Percentiles rank a stretch among this genome's conserved stretches.
Conservation (phyloP, 495 filamentous ascomycete species). For the Penicillium pulvis region DNA sequence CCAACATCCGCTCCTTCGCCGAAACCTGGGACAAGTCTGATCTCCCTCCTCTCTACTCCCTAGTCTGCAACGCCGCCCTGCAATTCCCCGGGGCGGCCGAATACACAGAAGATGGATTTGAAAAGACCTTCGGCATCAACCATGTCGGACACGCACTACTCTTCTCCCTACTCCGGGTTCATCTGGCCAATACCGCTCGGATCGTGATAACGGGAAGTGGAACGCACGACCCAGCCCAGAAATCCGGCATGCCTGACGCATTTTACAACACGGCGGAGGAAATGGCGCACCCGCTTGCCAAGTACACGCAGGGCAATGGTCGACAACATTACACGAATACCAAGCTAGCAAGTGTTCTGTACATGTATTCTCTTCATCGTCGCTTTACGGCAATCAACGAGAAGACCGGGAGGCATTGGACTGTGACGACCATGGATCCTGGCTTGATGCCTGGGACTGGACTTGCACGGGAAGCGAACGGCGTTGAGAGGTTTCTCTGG, state of each 20-base stretch:
- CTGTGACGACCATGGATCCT: slow-evolving; percentile 44
- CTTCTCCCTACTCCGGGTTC: slow-evolving; percentile 49
- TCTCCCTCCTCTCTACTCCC: slow-evolving; percentile 43
- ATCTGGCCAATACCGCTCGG: slow-evolving; percentile 49
- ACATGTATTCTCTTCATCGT: slow-evolving; percentile 43
- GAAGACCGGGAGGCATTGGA: slow-evolving; percentile 27
- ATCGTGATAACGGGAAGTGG: slow-evolving; percentile 41
- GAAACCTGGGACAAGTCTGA: slow-evolving; percentile 36
- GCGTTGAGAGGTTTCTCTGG: slow-evolving; percentile 27
- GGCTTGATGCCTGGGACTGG: slow-evolving; percentile 52
- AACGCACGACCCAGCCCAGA: slow-evolving; percentile 37
- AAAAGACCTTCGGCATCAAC: slow-evolving; percentile 45
- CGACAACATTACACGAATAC: slow-evolving; percentile 33
- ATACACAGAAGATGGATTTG: slow-evolving; percentile 42
- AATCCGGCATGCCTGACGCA: slow-evolving; percentile 30
- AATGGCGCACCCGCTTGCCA: slow-evolving; percentile 30
- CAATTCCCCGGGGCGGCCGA: slow-evolving; percentile 37
- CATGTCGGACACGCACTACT: slow-evolving; percentile 51
- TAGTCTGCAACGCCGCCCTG: slow-evolving; percentile 51
- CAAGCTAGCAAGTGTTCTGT: slow-evolving; percentile 33
- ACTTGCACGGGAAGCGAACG: slow-evolving; percentile 30
- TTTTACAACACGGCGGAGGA: slow-evolving; percentile 33
- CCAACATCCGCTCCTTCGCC: slow-evolving; percentile 41
- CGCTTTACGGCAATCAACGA: slow-evolving; percentile 27
- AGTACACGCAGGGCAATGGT: slow-evolving; percentile 22